Evolutionary conservation across 176 grass and related monocot species (phyloP), one percentile per base, ranked within the genome.

Genomic region (Musa itinerans): DNA sequence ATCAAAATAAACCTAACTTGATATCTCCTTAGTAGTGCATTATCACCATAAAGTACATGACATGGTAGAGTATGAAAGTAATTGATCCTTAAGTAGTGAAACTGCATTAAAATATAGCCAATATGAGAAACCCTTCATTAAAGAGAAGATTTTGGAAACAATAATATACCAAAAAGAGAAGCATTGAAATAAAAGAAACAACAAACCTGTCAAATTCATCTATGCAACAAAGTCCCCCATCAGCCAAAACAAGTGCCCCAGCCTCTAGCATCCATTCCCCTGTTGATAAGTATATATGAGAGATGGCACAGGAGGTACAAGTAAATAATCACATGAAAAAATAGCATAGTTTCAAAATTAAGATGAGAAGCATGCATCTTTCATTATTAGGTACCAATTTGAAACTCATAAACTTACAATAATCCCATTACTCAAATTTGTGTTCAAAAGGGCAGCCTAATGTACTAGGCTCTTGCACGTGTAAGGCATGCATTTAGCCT

Each of bases 181-280:
- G 51, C 2, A 51, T 9, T 34, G 48, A n/a, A 50, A 15, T 11
- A 34, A 0, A 50, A 54, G 19, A 58, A 26, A 16, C 59, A 71
- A 34, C 76, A 3, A 69, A 97, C 94, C 94, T 97, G 73, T 97
- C 94, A 87, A 97, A 97, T 85, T 97, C 94, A 83, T 97, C 94
- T 76, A 97, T 97, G 88, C 94, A 97, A 80, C 94, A 97, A 63
- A 97, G 83, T 34, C 94, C 94, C 24, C 94, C 94, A 89, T 97
- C 90, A 85, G 94, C 94, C 50, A 97, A 82, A 73, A 98, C 90
- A 90, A 98, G 94, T 19, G 94, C 94, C 29, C 90, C 88, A 78
- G 94, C 94, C 76, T 98, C 94, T 69, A 98, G 90, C 90, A 93
- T 91, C 94, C 94, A 93, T 74, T 98, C 94, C 22, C 94, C 94